A percentile compares a stretch with the other conserved stretches of the same genome.
phyloP scores from a whole-genome alignment of 202 grass and related monocot species.

The Musa balbisiana region DNA sequence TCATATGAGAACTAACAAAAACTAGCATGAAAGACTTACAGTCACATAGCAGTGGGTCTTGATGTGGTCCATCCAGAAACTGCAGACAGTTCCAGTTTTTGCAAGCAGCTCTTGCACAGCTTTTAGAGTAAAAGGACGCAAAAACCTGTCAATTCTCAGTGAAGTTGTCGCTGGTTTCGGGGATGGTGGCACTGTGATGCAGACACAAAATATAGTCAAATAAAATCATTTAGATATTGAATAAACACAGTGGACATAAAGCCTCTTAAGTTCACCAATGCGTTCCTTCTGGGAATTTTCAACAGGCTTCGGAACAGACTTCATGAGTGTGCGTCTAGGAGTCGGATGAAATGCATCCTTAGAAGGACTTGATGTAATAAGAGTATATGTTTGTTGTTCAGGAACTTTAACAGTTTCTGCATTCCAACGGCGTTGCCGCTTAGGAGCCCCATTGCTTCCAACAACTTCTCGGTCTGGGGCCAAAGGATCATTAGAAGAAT shows the following conservation, averaged over 20 bases:
- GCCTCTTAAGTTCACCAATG: conserved; percentile 42
- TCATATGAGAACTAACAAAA: background rate
- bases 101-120: conserved; percentile 91
- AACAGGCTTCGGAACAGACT: conserved; percentile 56
- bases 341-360: conserved; percentile 48
- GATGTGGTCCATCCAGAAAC: conserved; percentile 99
- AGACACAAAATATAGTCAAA: conserved; percentile 1
- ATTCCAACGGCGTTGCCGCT: conserved; percentile 81
- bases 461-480: conserved; percentile 46
- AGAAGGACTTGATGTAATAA: conserved; percentile 41
- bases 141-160: conserved; percentile 85
- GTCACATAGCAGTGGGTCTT: conserved; percentile 99
- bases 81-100: conserved; percentile 78
- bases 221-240: background rate
- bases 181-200: conserved; percentile 54
- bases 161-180: conserved; percentile 72
- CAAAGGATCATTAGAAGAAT: background rate
- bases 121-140: conserved; percentile 93
- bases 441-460: conserved; percentile 49
- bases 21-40: conserved; percentile 33
- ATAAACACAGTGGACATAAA: background rate
- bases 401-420: conserved; percentile 53
- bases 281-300: conserved; percentile 70
- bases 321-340: conserved; percentile 50
- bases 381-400: conserved; percentile 34